Percentiles rank a stretch among this genome's conserved stretches.
phyloP scores from a whole-genome alignment of 345 rosid genomes.

The Populus deltoides region DNA sequence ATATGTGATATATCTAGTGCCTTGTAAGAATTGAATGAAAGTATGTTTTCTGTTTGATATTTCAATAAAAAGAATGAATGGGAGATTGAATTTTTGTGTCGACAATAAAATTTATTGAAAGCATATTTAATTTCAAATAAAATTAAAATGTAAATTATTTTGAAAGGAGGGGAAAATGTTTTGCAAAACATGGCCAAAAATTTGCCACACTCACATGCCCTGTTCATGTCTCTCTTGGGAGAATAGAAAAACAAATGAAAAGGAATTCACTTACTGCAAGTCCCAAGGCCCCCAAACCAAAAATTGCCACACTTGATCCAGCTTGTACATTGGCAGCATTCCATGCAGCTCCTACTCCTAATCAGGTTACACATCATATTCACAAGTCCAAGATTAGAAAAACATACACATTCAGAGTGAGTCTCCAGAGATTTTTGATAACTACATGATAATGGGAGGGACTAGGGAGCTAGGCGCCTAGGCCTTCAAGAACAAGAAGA shows the following conservation, averaged over 20 bases:
- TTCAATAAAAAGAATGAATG: no score
- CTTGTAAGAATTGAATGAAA: neutral
- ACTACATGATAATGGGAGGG: no score
- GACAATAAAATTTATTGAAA: no score
- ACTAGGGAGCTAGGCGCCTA: no score
- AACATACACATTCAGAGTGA: neutral
- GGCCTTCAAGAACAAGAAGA: no score
- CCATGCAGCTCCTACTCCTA: slow-evolving; percentile 80
- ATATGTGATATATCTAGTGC: no score
- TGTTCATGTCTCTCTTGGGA: neutral
- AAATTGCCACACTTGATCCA: slow-evolving; percentile 58
- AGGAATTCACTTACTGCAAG: slow-evolving; percentile 49
- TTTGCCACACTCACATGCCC: neutral
- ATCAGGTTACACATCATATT: neutral
- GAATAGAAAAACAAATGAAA: neutral
- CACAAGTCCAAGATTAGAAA: neutral
- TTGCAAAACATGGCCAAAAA: neutral
- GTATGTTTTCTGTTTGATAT: neutral
- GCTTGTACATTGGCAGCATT: slow-evolving; percentile 52
- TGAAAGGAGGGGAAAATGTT: no score
- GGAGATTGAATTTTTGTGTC: neutral
- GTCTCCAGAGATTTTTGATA: neutral
- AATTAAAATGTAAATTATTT: no score
- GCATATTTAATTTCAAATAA: no score
- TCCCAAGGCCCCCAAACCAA: slow-evolving; percentile 69